Conservation (phyloP, 345 rosid genomes). For the Camelina laxa region DNA sequence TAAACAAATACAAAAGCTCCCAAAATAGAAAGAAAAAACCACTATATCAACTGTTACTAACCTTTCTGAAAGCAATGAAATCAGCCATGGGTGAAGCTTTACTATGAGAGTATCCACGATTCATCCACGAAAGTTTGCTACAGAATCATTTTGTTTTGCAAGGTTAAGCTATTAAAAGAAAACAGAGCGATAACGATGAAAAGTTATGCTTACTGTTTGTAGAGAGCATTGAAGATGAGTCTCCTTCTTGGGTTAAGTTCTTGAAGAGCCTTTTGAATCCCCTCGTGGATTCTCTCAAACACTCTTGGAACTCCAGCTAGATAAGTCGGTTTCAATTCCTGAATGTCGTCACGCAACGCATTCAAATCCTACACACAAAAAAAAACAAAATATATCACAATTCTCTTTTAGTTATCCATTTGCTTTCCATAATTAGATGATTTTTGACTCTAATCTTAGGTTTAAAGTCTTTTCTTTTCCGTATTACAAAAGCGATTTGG, state of each 20-base stretch:
- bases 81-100: slow-evolving; percentile 83
- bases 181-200: slow-evolving; percentile 15
- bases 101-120: slow-evolving; percentile 73
- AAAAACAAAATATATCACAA: too few relatives aligned
- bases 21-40: too few relatives aligned
- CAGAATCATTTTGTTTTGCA: too few relatives aligned
- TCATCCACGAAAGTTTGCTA: slow-evolving; percentile 94
- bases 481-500: too few relatives aligned
- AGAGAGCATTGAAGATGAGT: slow-evolving; percentile 65
- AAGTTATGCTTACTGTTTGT: slow-evolving; percentile 75
- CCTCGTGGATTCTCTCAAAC: slow-evolving; percentile 81
- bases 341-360: slow-evolving; percentile 75
- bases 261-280: slow-evolving; percentile 59
- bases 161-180: too few relatives aligned
- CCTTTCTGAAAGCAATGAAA: slow-evolving; percentile 94
- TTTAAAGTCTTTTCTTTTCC: too few relatives aligned
- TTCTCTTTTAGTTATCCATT: too few relatives aligned
- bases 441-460: too few relatives aligned
- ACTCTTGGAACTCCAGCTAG: slow-evolving; percentile 94
- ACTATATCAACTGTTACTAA: slow-evolving; percentile 20
- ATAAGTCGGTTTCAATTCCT: slow-evolving; percentile 89
- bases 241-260: slow-evolving; percentile 78
- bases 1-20: too few relatives aligned
- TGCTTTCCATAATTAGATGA: too few relatives aligned
- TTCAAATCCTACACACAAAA: slow-evolving; percentile 63